Evolutionary conservation across 2,329 filamentous ascomycete genomes (phyloP).

Genomic region (Erysiphe neolycopersici): DNA sequence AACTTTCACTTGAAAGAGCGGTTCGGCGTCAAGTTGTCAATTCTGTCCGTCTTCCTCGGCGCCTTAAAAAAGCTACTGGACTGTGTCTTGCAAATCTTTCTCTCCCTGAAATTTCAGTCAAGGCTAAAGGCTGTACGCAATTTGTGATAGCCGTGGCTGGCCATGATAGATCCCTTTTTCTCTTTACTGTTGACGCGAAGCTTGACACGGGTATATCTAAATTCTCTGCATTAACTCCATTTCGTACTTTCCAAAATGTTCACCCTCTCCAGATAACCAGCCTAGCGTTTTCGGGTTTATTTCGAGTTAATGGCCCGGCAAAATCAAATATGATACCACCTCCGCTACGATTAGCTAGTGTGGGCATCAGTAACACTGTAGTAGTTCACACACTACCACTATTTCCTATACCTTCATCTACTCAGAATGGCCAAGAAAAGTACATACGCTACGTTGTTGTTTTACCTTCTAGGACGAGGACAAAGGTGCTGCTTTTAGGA

Average conservation of each 20-base stretch:
- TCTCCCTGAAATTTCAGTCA: constrained; percentile 21
- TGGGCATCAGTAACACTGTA: constrained; percentile 13
- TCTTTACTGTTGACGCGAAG: constrained; percentile 52
- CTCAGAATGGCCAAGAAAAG: constrained; percentile 9
- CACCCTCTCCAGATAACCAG: constrained; percentile 32
- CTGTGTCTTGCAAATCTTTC: constrained; percentile 50
- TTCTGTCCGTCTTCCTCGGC: constrained; percentile 31
- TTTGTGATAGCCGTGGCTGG: constrained; percentile 58
- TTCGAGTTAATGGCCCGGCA: constrained; percentile 7
- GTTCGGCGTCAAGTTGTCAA: constrained; percentile 23
- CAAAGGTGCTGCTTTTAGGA: constrained; percentile 6
- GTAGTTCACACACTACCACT: constrained; percentile 14
- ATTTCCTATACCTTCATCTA: constrained; percentile 11
- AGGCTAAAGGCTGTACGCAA: constrained; percentile 37
- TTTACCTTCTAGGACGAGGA: constrained; percentile 7
- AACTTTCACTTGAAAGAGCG: constrained; percentile 12
- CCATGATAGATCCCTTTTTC: constrained; percentile 49
- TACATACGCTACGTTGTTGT: constrained; percentile 12
- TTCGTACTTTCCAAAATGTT: constrained; percentile 25
- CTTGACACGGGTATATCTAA: constrained; percentile 20
- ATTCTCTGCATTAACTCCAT: constrained; percentile 23
- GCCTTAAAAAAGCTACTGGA: constrained; percentile 48
- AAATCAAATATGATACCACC: constrained; percentile 10
- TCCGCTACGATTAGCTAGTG: constrained; percentile 13
- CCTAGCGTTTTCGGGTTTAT: constrained; percentile 25